These are phyloP conservation scores for Eragrostis tef DNA, from an alignment of 202 grass and related monocot species.

Conservation along the genomic window DNA sequence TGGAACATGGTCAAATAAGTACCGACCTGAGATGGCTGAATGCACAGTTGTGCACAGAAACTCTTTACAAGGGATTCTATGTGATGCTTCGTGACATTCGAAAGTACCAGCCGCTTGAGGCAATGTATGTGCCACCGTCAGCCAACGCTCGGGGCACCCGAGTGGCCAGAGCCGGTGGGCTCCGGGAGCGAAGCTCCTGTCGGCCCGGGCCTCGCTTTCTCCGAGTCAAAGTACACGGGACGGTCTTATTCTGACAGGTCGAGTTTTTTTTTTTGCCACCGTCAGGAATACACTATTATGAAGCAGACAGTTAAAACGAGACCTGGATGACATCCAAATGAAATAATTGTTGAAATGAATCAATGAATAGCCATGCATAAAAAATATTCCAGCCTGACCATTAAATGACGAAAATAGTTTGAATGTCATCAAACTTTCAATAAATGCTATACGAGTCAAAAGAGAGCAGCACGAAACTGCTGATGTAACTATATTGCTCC, in stretches of 20 bases:
- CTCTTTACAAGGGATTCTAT: background rate
- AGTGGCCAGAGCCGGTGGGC: too few relatives aligned
- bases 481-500: background rate
- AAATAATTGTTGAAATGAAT: background rate
- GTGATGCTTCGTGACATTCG: too few relatives aligned
- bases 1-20: background rate
- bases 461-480: too few relatives aligned
- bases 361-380: background rate
- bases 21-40: background rate
- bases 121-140: background rate
- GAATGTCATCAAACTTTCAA: background rate
- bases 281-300: background rate
- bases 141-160: too few relatives aligned
- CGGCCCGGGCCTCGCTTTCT: too few relatives aligned
- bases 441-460: too few relatives aligned
- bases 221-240: too few relatives aligned
- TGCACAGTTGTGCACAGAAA: background rate
- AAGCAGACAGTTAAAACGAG: background rate
- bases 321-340: background rate
- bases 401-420: background rate
- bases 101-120: background rate
- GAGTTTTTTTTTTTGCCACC: too few relatives aligned
- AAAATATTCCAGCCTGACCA: background rate
- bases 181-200: too few relatives aligned
- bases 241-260: too few relatives aligned